Evolutionary conservation across 2,329 filamentous ascomycete genomes (phyloP).

Genomic region (Sphaerulina vaccinii): DNA sequence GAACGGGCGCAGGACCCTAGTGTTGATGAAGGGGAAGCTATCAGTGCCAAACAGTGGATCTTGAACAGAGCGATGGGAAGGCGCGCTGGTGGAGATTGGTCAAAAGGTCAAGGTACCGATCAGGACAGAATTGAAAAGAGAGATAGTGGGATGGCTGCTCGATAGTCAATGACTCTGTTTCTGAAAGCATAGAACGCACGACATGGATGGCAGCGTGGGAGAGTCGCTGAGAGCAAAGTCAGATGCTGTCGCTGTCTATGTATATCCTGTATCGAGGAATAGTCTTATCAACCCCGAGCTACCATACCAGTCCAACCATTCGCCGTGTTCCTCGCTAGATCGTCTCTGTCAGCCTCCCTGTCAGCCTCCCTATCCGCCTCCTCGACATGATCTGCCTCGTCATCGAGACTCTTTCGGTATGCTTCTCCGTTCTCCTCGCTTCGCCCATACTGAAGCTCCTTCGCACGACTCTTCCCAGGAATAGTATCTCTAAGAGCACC

Average conservation of each 20-base stretch:
- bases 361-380: not conserved
- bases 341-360: too few relatives aligned
- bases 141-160: slow-evolving; percentile 15
- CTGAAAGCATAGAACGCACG: too few relatives aligned
- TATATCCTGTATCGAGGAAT: too few relatives aligned
- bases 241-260: not conserved
- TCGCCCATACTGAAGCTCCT: slow-evolving; percentile 36
- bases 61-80: slow-evolving; percentile 41
- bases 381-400: slow-evolving; percentile 19
- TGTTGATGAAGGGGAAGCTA: slow-evolving; percentile 27
- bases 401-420: slow-evolving; percentile 15
- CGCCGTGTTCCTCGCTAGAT: slow-evolving; percentile 8
- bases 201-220: too few relatives aligned
- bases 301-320: not conserved
- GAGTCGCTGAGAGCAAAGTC: too few relatives aligned
- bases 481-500: slow-evolving; percentile 43
- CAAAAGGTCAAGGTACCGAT: slow-evolving; percentile 22
- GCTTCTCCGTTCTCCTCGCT: slow-evolving; percentile 35
- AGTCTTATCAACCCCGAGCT: not conserved
- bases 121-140: slow-evolving; percentile 22
- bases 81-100: slow-evolving; percentile 20
- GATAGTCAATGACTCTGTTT: too few relatives aligned
- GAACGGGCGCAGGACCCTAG: slow-evolving; percentile 23
- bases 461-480: slow-evolving; percentile 40
- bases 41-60: slow-evolving; percentile 41